phyloP scores from a whole-genome alignment of 805 yeast species.

The Vanderwaltozyma tropicalis region DNA sequence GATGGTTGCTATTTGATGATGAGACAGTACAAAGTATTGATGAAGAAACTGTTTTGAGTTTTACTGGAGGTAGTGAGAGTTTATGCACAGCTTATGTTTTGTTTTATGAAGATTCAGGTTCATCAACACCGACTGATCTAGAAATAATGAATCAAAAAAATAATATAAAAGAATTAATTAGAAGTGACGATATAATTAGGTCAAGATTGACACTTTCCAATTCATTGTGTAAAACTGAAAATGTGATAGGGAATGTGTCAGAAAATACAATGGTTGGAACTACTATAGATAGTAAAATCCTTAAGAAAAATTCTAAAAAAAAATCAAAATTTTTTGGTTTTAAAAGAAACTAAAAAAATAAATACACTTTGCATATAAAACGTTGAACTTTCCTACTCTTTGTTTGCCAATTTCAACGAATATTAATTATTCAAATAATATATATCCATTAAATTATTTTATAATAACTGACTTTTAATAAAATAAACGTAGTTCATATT shows the following conservation, averaged over 20 bases:
- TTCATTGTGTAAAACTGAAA: too few relatives aligned
- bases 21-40: slow-evolving; percentile 86
- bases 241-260: neutral
- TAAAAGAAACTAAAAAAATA: slow-evolving; percentile 1
- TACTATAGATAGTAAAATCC: neutral
- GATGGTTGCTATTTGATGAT: slow-evolving; percentile 92
- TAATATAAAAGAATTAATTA: slow-evolving; percentile 17
- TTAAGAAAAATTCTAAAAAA: slow-evolving; percentile 1
- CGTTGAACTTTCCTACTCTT: too few relatives aligned
- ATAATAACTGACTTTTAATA: too few relatives aligned
- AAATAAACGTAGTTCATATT: too few relatives aligned
- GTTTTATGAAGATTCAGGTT: slow-evolving; percentile 52
- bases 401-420: too few relatives aligned
- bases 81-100: slow-evolving; percentile 84
- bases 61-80: slow-evolving; percentile 81
- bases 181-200: slow-evolving; percentile 15
- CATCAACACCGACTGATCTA: neutral
- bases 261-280: neutral
- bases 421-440: too few relatives aligned
- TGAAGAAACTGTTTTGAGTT: slow-evolving; percentile 69
- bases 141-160: slow-evolving; percentile 10
- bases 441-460: too few relatives aligned
- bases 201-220: neutral
- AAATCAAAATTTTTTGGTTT: slow-evolving; percentile 10
- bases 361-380: too few relatives aligned